Base-by-base conservation (phyloP, 805 yeast species). In the Metschnikowia proteae region DNA sequence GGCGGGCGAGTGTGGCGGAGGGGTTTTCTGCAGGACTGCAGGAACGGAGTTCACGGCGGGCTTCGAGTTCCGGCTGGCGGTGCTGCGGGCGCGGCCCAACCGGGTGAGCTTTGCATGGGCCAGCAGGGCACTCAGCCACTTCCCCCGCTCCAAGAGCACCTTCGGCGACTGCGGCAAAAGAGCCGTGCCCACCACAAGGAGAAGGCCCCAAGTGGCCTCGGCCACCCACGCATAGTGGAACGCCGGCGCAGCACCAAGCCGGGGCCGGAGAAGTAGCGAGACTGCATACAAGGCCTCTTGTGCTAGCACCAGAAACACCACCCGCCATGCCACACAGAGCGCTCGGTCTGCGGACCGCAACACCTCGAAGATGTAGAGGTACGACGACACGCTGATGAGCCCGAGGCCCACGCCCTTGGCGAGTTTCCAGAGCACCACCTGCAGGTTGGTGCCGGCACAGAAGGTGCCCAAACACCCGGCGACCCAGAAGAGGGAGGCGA, bases 401-500 rank as follows among this genome's bases (percentile, higher is more conserved):
- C 76, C 76, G 37, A 67, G 54, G 5, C 67, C 52, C 2, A 61
- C 11, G 0, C 76, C 76, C 46, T 62, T 67, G 6, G 62, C 43
- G 10, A 66, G 47, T 35, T 67, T 60, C 27, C 67, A 70, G 4
- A 64, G 23, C 2, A 67, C 62, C 4, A 68, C 49, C 33, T 63
- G 48, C 36, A 57, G 57, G 3, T 59, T 52, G 40, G 57, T 58
- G n/a, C 55, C 51, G 62, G 68, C 65, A 17, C 62, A 51, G 31
- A 57, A 58, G 9, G 55, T 55, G n/a, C 63, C 50, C 10, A 58
- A 32, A 32, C 64, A 50, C 1, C 71, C 73, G 10, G 52, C n/a
- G 9, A 57, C 47, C 73, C 74, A 70, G 4, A 62, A 43, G 2
- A 58, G 3, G 3, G 61, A 58, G 2, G 65, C 53, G 4, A 62